These are phyloP conservation scores for Phaeomoniella chlamydospora DNA, from an alignment of 2,329 filamentous ascomycete genomes.

Conservation along the genomic window DNA sequence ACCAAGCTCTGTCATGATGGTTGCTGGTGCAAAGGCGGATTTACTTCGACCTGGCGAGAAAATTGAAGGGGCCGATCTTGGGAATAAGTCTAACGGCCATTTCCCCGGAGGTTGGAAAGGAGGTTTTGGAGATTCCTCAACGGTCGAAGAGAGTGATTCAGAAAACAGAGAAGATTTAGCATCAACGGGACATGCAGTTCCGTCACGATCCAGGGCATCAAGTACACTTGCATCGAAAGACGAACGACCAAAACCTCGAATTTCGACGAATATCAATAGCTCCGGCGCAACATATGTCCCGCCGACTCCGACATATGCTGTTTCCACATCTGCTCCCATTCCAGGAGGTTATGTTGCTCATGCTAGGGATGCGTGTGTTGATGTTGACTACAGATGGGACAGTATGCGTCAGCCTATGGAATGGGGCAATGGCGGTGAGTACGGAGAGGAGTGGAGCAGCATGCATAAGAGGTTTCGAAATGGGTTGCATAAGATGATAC, in stretches of 20 bases:
- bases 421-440: slow-evolving; percentile 79
- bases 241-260: not conserved
- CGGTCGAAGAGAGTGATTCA: not conserved
- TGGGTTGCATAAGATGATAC: slow-evolving; percentile 63
- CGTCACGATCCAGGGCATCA: not conserved
- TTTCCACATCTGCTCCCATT: slow-evolving; percentile 67
- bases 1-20: slow-evolving; percentile 72
- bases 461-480: slow-evolving; percentile 86
- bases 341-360: slow-evolving; percentile 81
- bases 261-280: not conserved
- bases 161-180: not conserved
- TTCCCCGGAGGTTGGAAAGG: slow-evolving; percentile 43
- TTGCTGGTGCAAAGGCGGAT: slow-evolving; percentile 77
- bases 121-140: not conserved
- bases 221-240: not conserved
- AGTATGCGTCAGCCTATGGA: slow-evolving; percentile 63
- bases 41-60: slow-evolving; percentile 61
- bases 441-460: slow-evolving; percentile 85
- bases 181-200: not conserved
- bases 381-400: slow-evolving; percentile 93
- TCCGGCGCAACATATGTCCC: slow-evolving; percentile 44
- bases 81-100: slow-evolving; percentile 24
- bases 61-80: slow-evolving; percentile 24
- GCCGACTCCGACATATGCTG: slow-evolving; percentile 68
- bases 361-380: slow-evolving; percentile 70